These are phyloP conservation scores for Russula foetens DNA, from an alignment of 768 basidiomycete genomes.

Conservation along the genomic window DNA sequence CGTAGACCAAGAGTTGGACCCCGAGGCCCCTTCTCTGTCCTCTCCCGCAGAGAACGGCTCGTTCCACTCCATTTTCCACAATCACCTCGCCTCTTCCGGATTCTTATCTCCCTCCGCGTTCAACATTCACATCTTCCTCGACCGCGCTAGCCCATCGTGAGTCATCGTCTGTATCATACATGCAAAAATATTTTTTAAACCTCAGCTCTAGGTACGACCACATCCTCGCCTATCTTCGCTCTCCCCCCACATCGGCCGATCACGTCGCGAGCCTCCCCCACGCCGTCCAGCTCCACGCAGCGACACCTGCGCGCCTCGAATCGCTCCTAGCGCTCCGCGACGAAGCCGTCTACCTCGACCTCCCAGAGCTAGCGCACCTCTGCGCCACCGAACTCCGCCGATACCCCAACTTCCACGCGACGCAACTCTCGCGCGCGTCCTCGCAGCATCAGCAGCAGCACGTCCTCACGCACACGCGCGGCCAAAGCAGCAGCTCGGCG, in stretches of 20 bases:
- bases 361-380: constrained; percentile 53
- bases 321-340: constrained; percentile 68
- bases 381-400: constrained; percentile 67
- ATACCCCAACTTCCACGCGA: constrained; percentile 24
- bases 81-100: constrained; percentile 56
- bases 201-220: constrained; percentile 49
- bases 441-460: too few relatives aligned
- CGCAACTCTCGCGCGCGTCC: constrained; percentile 1
- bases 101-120: constrained; percentile 37
- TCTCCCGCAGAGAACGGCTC: constrained; percentile 37
- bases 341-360: constrained; percentile 68
- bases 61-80: constrained; percentile 47
- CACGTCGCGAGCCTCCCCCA: constrained; percentile 51
- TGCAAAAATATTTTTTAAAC: neutral
- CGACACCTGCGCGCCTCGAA: constrained; percentile 40
- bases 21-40: constrained; percentile 47
- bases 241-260: constrained; percentile 38
- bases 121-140: constrained; percentile 65
- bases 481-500: constrained; percentile 47
- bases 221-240: constrained; percentile 64
- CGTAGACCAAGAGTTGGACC: constrained; percentile 30
- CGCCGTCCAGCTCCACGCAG: constrained; percentile 38
- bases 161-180: constrained; percentile 25
- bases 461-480: constrained; percentile 32
- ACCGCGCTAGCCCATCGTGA: constrained; percentile 73